Conservation (phyloP, 2,329 filamentous ascomycete genomes). For the Thelonectria discophora region DNA sequence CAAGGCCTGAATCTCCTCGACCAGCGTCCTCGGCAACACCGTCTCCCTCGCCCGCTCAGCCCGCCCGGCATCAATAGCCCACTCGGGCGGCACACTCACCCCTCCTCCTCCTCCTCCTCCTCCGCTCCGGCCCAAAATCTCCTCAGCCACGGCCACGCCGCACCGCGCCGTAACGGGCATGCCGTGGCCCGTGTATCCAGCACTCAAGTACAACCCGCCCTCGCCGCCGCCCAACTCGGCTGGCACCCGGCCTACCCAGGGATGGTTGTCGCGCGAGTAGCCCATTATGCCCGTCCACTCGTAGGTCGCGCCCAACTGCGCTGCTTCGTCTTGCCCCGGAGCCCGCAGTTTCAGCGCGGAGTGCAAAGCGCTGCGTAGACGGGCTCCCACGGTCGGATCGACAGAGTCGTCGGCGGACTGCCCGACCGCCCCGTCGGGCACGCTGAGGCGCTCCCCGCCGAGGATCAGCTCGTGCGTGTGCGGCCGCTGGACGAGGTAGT, state of each 20-base stretch:
- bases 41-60: conserved; percentile 29
- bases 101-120: no score
- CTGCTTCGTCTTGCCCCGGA: conserved; percentile 47
- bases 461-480: conserved; percentile 67
- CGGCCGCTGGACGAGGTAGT: conserved; percentile 79
- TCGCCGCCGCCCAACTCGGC: conserved; percentile 56
- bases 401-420: conserved; percentile 67
- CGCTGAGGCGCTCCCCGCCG: conserved; percentile 73
- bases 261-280: conserved; percentile 71
- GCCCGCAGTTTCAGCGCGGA: conserved; percentile 53
- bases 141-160: conserved; percentile 68
- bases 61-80: conserved; percentile 48
- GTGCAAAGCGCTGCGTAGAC: conserved; percentile 59
- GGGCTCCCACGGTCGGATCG: conserved; percentile 63
- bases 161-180: conserved; percentile 78
- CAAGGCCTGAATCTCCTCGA: conserved; percentile 40
- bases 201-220: conserved; percentile 66
- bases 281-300: conserved; percentile 88
- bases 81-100: conserved; percentile 56
- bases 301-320: conserved; percentile 61
- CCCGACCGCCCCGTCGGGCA: conserved; percentile 57
- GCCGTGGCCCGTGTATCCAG: conserved; percentile 77
- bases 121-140: conserved; percentile 59
- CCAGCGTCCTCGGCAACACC: conserved; percentile 37
- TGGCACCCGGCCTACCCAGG: conserved; percentile 78